Conservation (phyloP, 371 early-diverging fungal species). For the Neoconidiobolus thromboides region DNA sequence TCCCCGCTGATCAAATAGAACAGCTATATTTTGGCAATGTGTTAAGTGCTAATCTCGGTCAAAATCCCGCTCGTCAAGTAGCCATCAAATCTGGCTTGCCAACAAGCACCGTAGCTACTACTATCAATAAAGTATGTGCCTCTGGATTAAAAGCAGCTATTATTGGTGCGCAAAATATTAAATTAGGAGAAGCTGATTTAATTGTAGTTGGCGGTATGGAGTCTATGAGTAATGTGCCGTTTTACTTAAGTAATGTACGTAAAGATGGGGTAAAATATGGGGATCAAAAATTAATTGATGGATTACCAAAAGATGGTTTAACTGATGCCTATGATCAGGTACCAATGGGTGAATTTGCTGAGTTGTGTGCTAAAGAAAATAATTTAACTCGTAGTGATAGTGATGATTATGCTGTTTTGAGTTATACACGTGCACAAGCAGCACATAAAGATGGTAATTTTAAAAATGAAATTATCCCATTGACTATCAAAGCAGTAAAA, state of each 20-base stretch:
- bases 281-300: constrained; percentile 59
- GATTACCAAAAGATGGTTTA: constrained; percentile 86
- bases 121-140: constrained; percentile 96
- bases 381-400: constrained; percentile 65
- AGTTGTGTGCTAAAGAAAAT: constrained; percentile 70
- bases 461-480: constrained; percentile 66
- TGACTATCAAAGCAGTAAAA: constrained; percentile 47
- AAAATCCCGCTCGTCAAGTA: constrained; percentile 92
- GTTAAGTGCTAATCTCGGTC: constrained; percentile 72
- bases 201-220: constrained; percentile 92
- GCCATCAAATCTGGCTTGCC: constrained; percentile 74
- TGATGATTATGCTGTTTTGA: constrained; percentile 73
- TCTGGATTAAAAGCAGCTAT: constrained; percentile 87
- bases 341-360: constrained; percentile 85
- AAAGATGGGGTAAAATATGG: constrained; percentile 40
- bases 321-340: constrained; percentile 68
- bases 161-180: constrained; percentile 69
- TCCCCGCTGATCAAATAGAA: constrained; percentile 49
- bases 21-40: constrained; percentile 78
- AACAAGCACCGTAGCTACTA: constrained; percentile 57
- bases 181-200: constrained; percentile 14
- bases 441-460: constrained; percentile 62
- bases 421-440: constrained; percentile 70
- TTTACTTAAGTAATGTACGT: constrained; percentile 22
- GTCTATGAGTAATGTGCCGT: constrained; percentile 93